Conservation (phyloP, 2,329 filamentous ascomycete species). For the Clonostachys chloroleuca region DNA sequence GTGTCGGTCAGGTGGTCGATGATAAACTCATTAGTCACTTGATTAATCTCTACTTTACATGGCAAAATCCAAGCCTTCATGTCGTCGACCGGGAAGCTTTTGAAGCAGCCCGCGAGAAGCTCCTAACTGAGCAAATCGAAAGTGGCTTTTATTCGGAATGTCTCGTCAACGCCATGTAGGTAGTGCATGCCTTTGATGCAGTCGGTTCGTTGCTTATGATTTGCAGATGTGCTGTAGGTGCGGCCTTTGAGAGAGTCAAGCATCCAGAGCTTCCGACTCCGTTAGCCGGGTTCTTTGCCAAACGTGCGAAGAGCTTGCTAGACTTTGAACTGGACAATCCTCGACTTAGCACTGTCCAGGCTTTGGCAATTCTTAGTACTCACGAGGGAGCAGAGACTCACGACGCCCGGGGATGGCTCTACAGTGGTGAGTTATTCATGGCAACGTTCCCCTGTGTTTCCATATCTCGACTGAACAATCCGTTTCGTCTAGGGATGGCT, state of each 20-base stretch:
- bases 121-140: neutral
- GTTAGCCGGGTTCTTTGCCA: constrained; percentile 10
- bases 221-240: constrained; percentile 6
- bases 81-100: constrained; percentile 13
- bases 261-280: no score
- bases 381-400: constrained; percentile 10
- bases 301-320: constrained; percentile 10
- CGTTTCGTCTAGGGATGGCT: constrained; percentile 6
- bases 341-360: constrained; percentile 11
- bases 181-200: neutral
- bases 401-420: constrained; percentile 13
- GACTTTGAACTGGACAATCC: constrained; percentile 14
- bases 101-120: constrained; percentile 7
- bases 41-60: constrained; percentile 12
- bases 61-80: constrained; percentile 14
- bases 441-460: neutral
- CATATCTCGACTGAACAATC: neutral
- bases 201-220: neutral
- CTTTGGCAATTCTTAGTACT: constrained; percentile 11
- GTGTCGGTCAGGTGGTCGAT: constrained; percentile 7
- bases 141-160: constrained; percentile 14
- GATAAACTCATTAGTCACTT: constrained; percentile 9
- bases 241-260: constrained; percentile 1
- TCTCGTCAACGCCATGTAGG: constrained; percentile 14
- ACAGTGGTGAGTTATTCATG: constrained; percentile 8